Conservation (phyloP, 179 eudicot species). For the Beta lomatogona region DNA sequence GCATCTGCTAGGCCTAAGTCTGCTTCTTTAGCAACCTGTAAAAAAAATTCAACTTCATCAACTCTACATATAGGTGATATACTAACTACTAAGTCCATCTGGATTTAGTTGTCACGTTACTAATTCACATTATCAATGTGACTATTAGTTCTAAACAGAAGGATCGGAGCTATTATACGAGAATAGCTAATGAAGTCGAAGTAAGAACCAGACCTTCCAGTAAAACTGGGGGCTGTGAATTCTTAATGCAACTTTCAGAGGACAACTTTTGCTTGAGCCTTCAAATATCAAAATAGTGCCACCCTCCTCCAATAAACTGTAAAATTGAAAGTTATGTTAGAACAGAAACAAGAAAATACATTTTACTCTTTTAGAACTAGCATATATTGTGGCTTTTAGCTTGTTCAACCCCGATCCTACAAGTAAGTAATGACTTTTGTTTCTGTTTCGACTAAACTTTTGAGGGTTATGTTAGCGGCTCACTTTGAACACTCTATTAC, state of each 20-base stretch:
- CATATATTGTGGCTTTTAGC: neutral
- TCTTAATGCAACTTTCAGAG: constrained; percentile 53
- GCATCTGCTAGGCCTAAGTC: constrained; percentile 99
- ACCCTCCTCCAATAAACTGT: constrained; percentile 84
- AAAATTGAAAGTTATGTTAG: neutral
- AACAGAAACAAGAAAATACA: too few species aligned
- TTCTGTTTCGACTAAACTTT: too few species aligned
- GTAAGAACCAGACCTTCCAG: constrained; percentile 66
- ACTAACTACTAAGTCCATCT: neutral
- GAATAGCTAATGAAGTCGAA: neutral
- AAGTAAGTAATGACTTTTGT: neutral
- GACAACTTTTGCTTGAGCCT: constrained; percentile 52
- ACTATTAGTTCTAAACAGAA: too few species aligned
- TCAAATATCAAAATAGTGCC: constrained; percentile 70
- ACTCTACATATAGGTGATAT: neutral
- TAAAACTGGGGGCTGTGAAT: constrained; percentile 84
- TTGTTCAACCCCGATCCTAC: neutral
- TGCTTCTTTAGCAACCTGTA: constrained; percentile 84
- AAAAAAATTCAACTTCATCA: neutral
- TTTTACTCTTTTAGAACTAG: neutral
- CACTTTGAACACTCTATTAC: too few species aligned
- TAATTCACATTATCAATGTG: neutral
- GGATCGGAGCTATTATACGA: neutral
- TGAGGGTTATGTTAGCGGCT: too few species aligned
- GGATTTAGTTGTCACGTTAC: neutral